Evolutionary conservation across 257 asterid genomes (phyloP).

Genomic region (Solanum megistacrolobum): DNA sequence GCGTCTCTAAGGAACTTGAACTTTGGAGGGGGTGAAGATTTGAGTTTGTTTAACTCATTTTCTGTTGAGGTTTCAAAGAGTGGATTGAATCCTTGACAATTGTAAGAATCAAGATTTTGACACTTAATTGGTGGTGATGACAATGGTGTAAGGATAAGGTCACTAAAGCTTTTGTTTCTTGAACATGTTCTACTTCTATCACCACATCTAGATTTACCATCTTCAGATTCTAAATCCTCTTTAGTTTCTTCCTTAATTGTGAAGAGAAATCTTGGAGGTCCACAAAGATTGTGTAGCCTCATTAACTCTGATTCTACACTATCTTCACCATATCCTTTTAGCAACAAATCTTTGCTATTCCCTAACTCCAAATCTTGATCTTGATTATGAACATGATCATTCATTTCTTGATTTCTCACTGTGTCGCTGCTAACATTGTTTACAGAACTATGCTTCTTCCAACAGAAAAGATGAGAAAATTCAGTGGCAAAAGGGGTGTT

Average conservation of each 20-base stretch:
- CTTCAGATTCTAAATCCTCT: constrained; percentile 84
- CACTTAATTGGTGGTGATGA: constrained; percentile 57
- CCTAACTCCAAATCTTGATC: constrained; percentile 53
- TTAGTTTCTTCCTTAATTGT: constrained; percentile 82
- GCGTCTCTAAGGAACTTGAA: constrained; percentile 91
- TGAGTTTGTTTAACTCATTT: constrained; percentile 39
- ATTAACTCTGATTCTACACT: constrained; percentile 63
- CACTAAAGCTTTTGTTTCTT: constrained; percentile 64
- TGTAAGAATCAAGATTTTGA: constrained; percentile 37
- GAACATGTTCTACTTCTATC: constrained; percentile 55
- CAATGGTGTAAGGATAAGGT: constrained; percentile 45
- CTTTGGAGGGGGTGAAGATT: constrained; percentile 93
- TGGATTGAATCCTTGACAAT: constrained; percentile 62
- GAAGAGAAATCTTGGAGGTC: constrained; percentile 92
- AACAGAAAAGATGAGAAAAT: constrained; percentile 33
- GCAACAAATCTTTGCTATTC: constrained; percentile 14
- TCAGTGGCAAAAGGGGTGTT: neutral
- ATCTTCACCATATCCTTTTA: constrained; percentile 46
- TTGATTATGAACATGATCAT: neutral
- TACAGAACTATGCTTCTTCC: constrained; percentile 30
- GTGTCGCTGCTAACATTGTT: constrained; percentile 8
- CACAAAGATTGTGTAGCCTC: constrained; percentile 78
- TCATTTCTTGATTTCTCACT: constrained; percentile 16
- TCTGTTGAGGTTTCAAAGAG: constrained; percentile 61
- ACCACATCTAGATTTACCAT: constrained; percentile 40